Percentiles rank a stretch among this genome's conserved stretches.
phyloP scores from a whole-genome alignment of 1,284 basidiomycete species.

The Thecaphora frezii region DNA sequence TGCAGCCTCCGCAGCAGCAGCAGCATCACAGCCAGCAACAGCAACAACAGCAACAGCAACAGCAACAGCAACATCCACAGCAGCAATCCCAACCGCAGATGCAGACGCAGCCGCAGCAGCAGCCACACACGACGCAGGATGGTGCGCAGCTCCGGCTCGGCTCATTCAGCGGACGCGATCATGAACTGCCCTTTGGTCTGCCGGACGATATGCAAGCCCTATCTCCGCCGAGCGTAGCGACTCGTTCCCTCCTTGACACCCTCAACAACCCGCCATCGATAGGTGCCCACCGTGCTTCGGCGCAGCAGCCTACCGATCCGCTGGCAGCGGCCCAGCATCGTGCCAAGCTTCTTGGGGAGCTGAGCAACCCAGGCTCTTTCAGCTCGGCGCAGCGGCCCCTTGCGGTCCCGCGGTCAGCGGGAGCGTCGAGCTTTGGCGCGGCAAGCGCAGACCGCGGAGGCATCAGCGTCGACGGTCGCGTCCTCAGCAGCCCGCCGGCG shows the following conservation, averaged over 20 bases:
- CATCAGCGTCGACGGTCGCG: slow-evolving; percentile 1
- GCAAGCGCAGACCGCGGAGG: neutral
- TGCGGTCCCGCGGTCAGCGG: neutral
- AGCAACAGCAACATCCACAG: slow-evolving; percentile 10
- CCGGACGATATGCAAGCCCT: slow-evolving; percentile 63
- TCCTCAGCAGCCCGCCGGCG: slow-evolving; percentile 62
- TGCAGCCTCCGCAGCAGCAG: slow-evolving; percentile 1
- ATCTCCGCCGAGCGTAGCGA: slow-evolving; percentile 6
- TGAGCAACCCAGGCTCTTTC: neutral
- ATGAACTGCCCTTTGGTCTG: slow-evolving; percentile 73
- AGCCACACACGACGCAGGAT: neutral
- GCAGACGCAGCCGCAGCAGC: too few species aligned
- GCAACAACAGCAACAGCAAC: slow-evolving; percentile 1
- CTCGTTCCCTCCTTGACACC: neutral
- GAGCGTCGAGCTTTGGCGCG: neutral
- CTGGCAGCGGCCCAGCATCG: neutral
- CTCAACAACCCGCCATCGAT: slow-evolving; percentile 13
- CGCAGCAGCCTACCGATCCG: neutral
- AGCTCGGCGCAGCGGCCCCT: neutral
- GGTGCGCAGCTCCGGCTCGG: slow-evolving; percentile 3
- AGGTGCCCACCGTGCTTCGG: neutral
- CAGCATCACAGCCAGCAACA: slow-evolving; percentile 9
- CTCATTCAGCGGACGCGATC: slow-evolving; percentile 74
- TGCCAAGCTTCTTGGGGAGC: neutral
- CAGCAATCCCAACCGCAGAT: slow-evolving; percentile 7